These are phyloP conservation scores for Rugonectria rugulosa DNA, from an alignment of 2,329 filamentous ascomycete genomes.

Conservation along the genomic window DNA sequence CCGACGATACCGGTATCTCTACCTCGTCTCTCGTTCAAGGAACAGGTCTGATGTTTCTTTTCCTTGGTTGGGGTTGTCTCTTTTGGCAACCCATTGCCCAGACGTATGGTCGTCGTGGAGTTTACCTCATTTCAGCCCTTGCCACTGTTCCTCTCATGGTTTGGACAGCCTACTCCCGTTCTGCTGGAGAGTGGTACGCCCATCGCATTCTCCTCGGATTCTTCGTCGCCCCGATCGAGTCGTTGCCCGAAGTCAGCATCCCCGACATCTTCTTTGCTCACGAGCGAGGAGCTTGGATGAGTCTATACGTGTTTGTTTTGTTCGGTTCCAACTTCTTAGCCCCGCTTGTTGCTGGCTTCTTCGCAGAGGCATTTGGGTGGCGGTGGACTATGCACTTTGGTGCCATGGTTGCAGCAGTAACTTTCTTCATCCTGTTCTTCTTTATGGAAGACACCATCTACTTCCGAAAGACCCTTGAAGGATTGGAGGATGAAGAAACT, in stretches of 20 bases:
- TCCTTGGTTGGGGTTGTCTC: slow-evolving; percentile 44
- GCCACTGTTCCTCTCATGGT: slow-evolving; percentile 33
- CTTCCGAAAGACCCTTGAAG: slow-evolving; percentile 47
- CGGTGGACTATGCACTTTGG: slow-evolving; percentile 56
- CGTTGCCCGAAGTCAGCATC: slow-evolving; percentile 43
- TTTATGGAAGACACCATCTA: slow-evolving; percentile 69
- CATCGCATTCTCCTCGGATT: slow-evolving; percentile 41
- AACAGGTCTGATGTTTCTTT: slow-evolving; percentile 44
- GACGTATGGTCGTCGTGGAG: slow-evolving; percentile 42
- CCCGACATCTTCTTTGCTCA: slow-evolving; percentile 52
- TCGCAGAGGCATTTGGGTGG: slow-evolving; percentile 57
- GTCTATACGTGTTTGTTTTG: slow-evolving; percentile 52
- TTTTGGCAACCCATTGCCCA: slow-evolving; percentile 44
- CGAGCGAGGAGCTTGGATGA: slow-evolving; percentile 51
- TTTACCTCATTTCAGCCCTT: slow-evolving; percentile 38
- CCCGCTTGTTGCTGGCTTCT: slow-evolving; percentile 58
- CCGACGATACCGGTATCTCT: slow-evolving; percentile 13
- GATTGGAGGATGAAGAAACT: slow-evolving; percentile 3
- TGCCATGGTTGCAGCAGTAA: slow-evolving; percentile 59
- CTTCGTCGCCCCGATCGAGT: slow-evolving; percentile 40
- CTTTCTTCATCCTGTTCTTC: slow-evolving; percentile 62
- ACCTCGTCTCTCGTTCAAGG: slow-evolving; percentile 36
- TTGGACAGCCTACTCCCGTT: slow-evolving; percentile 39
- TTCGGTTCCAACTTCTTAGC: slow-evolving; percentile 54
- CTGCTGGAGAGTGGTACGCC: slow-evolving; percentile 34